phyloP scores from a whole-genome alignment of 495 filamentous ascomycete genomes.

The Lophiostoma macrostomum region DNA sequence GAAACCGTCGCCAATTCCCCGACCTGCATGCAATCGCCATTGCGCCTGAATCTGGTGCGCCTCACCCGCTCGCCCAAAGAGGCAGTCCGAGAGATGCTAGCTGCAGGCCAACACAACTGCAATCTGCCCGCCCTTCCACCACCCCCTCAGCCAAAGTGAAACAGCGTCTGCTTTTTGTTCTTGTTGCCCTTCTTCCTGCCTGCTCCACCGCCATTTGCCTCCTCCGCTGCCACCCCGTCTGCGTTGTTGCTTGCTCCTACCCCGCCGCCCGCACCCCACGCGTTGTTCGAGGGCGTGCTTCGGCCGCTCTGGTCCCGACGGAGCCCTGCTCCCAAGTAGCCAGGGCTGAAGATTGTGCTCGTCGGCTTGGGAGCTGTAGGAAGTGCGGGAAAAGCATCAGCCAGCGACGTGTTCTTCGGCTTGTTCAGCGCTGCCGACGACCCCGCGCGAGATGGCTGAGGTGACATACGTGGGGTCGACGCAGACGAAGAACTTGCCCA shows the following conservation, averaged over 20 bases:
- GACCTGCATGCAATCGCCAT: background rate
- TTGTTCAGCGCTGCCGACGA: slow-evolving; percentile 37
- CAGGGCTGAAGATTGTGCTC: slow-evolving; percentile 66
- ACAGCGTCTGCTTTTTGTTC: slow-evolving; percentile 75
- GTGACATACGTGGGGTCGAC: slow-evolving; percentile 24
- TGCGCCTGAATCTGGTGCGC: background rate
- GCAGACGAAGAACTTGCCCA: slow-evolving; percentile 47
- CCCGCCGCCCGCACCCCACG: slow-evolving; percentile 46
- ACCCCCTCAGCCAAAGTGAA: slow-evolving; percentile 44
- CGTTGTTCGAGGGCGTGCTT: slow-evolving; percentile 36
- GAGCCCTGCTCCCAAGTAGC: slow-evolving; percentile 69
- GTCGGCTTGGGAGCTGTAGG: slow-evolving; percentile 75
- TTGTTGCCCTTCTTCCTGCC: slow-evolving; percentile 65
- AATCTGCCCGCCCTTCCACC: background rate
- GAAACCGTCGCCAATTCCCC: too few species aligned
- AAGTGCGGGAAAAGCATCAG: slow-evolving; percentile 76
- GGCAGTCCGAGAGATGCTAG: slow-evolving; percentile 16
- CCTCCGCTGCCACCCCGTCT: slow-evolving; percentile 5
- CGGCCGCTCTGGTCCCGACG: slow-evolving; percentile 58
- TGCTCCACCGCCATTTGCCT: background rate
- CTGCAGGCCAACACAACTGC: slow-evolving; percentile 18
- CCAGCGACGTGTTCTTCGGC: slow-evolving; percentile 27
- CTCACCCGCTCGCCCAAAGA: slow-evolving; percentile 4
- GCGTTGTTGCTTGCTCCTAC: slow-evolving; percentile 34
- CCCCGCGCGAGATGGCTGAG: slow-evolving; percentile 32